Evolutionary conservation across 2,329 filamentous ascomycete species (phyloP), one percentile per base, ranked within the genome.

Genomic region (Fusarium fracticaudum): DNA sequence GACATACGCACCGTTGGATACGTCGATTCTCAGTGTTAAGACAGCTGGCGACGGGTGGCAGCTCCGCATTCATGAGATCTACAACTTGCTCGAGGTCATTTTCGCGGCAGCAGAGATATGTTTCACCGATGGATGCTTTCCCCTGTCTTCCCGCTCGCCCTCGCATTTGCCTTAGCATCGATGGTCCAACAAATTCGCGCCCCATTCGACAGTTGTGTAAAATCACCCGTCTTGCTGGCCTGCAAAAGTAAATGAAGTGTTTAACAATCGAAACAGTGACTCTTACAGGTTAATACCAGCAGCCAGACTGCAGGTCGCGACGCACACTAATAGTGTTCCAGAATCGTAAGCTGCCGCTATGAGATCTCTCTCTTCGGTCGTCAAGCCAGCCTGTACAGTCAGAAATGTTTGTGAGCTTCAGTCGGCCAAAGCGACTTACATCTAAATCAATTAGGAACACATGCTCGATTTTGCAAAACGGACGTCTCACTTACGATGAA

Each of bases 141-240:
- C 93, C 93, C 81, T 94, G 94, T 61, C 93, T 88, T 12, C 93
- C 93, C 26, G 93, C 93, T 69, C 93, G 88, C 6, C 93, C 93
- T 78, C 92, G 89, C 93, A 95, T 95, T 81, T 95, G 93, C 55
- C 92, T 89, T 81, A 95, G 85, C 91, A 95, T 93, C 8, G 93
- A 91, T 18, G 93, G 93, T 0, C 92, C 93, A n/a, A 95, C 89
- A 54, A 94, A 84, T 51, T 94, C 92, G 60, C 91, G 87, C 1
- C 93, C 93, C 92, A 95, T 94, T 45, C 91, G 88, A 37, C 91
- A 92, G 70, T 90, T 92, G 78, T 94, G 92, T 33, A 94, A 86
- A 67, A 95, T 94, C 2, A 95, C 93, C 73, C 93, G 86, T 60
- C 93, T 86, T 13, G 93, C 93, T 20, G 88, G 88, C 20, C 84